Percentiles rank a stretch among this genome's conserved stretches.
Evolutionary conservation across 2,329 filamentous ascomycete genomes (phyloP).

Genomic region (Penicillium rolfsii): DNA sequence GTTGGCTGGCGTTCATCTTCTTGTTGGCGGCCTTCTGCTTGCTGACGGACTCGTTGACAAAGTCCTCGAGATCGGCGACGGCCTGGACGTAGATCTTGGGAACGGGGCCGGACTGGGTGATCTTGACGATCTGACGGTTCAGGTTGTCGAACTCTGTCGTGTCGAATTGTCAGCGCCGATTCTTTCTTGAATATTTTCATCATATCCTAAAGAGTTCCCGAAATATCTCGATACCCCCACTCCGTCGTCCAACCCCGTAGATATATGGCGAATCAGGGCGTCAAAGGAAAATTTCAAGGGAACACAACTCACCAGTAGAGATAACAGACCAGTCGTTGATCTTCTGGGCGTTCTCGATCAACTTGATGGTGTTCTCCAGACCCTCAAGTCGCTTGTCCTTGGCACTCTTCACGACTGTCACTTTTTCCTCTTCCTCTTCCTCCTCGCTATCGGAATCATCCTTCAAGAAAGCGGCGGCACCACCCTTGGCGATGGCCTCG

Average conservation of each 20-base stretch:
- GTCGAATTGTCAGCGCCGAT: conserved; percentile 19
- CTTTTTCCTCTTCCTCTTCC: conserved; percentile 80
- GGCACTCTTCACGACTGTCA: conserved; percentile 89
- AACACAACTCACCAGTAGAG: conserved; percentile 70
- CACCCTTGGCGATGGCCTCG: conserved; percentile 67
- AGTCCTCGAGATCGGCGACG: conserved; percentile 89
- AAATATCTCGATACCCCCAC: neutral
- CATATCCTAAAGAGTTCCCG: neutral
- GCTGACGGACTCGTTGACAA: conserved; percentile 88
- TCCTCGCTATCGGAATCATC: conserved; percentile 76
- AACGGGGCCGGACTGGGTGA: conserved; percentile 73
- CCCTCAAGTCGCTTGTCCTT: conserved; percentile 98
- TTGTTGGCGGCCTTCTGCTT: conserved; percentile 96
- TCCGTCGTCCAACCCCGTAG: neutral
- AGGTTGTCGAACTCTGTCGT: conserved; percentile 86
- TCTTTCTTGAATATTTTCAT: conserved; percentile 7
- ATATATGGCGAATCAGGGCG: neutral
- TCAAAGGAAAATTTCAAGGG: neutral
- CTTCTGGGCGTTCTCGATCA: conserved; percentile 96
- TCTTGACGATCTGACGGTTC: conserved; percentile 81
- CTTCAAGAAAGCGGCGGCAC: conserved; percentile 83
- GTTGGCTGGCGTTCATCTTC: conserved; percentile 98
- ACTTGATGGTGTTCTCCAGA: conserved; percentile 82
- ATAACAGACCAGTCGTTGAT: conserved; percentile 98
- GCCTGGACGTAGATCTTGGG: conserved; percentile 93